Conservation (phyloP, 2,329 filamentous ascomycete genomes). For the Cladophialophora carrionii region DNA sequence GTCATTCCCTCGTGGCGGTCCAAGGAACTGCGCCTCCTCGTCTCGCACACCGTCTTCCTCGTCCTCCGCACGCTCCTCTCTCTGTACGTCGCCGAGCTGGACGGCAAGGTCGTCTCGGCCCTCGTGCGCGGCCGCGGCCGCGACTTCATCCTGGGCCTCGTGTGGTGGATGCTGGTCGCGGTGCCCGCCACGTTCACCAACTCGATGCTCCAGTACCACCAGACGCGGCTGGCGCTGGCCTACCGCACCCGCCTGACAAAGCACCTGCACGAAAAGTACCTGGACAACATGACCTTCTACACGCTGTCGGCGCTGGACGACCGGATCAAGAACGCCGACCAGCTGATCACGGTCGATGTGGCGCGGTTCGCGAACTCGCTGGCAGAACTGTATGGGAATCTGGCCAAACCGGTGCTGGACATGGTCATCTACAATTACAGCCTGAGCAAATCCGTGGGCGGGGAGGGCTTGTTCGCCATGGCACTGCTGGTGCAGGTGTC, state of each 20-base stretch:
- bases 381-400: slow-evolving; percentile 92
- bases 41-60: slow-evolving; percentile 92
- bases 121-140: slow-evolving; percentile 87
- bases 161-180: slow-evolving; percentile 99
- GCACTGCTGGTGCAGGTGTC: slow-evolving; percentile 89
- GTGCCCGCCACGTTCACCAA: slow-evolving; percentile 97
- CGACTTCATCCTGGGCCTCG: slow-evolving; percentile 83
- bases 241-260: slow-evolving; percentile 94
- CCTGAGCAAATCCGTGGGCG: slow-evolving; percentile 90
- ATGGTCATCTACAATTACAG: slow-evolving; percentile 98
- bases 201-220: slow-evolving; percentile 97
- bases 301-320: slow-evolving; percentile 93
- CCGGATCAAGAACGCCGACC: slow-evolving; percentile 97
- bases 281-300: slow-evolving; percentile 98
- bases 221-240: slow-evolving; percentile 88
- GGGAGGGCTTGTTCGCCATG: slow-evolving; percentile 95
- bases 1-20: slow-evolving; percentile 88
- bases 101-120: slow-evolving; percentile 88
- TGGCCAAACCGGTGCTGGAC: slow-evolving; percentile 91
- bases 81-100: slow-evolving; percentile 89
- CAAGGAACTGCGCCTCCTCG: slow-evolving; percentile 80
- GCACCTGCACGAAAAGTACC: slow-evolving; percentile 90
- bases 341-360: slow-evolving; percentile 95
- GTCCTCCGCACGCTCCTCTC: slow-evolving; percentile 89
- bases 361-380: slow-evolving; percentile 94